phyloP scores from a whole-genome alignment of 257 asterid genomes.

The Haberlea rhodopensis region DNA sequence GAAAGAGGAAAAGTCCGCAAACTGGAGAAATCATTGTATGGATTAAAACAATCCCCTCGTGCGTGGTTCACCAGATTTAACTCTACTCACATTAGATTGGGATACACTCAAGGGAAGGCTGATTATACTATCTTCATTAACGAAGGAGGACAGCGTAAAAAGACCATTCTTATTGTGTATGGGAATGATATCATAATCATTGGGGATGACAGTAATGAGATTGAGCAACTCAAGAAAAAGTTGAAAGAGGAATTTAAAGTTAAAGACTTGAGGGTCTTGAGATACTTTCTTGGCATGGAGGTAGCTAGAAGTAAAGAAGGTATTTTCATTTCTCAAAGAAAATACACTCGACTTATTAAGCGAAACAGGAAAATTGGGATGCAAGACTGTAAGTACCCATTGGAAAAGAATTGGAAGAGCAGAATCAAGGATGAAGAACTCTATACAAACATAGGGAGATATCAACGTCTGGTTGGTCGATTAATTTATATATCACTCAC shows the following conservation, averaged over 20 bases:
- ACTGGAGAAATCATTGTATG: neutral
- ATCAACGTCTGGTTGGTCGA: constrained; percentile 2
- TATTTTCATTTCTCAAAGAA: neutral
- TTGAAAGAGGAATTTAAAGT: too few species aligned
- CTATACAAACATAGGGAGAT: neutral
- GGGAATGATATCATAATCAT: neutral
- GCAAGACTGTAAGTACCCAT: too few species aligned
- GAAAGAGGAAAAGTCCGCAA: neutral
- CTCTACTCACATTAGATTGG: neutral
- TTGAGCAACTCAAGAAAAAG: neutral
- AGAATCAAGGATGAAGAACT: neutral
- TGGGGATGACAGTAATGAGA: neutral
- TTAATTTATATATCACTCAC: neutral
- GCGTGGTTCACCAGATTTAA: neutral
- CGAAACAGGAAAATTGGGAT: neutral
- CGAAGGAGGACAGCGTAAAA: neutral
- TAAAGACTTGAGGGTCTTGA: too few species aligned
- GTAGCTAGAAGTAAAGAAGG: too few species aligned
- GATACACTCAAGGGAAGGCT: constrained; percentile 1
- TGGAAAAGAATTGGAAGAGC: neutral
- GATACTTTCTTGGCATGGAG: too few species aligned
- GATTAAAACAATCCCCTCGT: too few species aligned
- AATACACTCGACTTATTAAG: neutral
- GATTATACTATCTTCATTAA: neutral
- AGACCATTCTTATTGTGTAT: neutral